Evolutionary conservation across 768 basidiomycete species (phyloP), one percentile per base, ranked within the genome.

Genomic region (Tulasnella sp.): DNA sequence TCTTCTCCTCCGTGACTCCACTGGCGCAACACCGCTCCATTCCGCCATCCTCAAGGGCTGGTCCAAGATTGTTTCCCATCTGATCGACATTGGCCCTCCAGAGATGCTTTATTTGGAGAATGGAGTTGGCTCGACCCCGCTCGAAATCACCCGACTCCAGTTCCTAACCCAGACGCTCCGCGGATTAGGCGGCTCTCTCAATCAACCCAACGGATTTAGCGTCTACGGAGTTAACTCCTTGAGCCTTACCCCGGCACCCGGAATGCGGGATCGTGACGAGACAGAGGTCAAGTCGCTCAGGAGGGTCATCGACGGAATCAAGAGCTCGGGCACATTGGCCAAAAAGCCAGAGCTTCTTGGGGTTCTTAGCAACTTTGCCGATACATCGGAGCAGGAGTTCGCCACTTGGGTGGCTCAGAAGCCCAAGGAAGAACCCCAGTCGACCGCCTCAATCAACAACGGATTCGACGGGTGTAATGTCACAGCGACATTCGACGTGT

Each of bases 1-100:
- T 6, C 81, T 86, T 37, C 79, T 85, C 4, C 79, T 83, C 8
- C 86, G 84, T 40, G 85, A 90, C 79, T 82, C 83, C 39, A 83
- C 85, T 68, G 89, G 88, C 0, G 85, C 83, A 25, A 88, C 85
- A 0, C 86, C 88, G 2, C 82, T 90, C 2, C 89, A 90, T 78
- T 76, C 83, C 36, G 88, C 89, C 0, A 84, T 86, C 25, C 82
- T 82, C 11, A 36, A 75, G 0, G 82, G 83, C 29, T 84, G 78
- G 76, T 25, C 83, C 0, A 79, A 83, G 25, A 86, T 88, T 14
- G 82, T 84, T 1, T 77, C 83, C 37, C 70, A 83, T 9, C 82
- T 90, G 22, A 78, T 87, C 45, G 80, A 83, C 1, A 82, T 82
- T 1, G 82, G 75, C 9, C 85, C 86, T 31, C 76, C 81, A 0